Evolutionary conservation across 23 red algal species (phyloP), one percentile per base, ranked within the genome.

Genomic region (Gracilariopsis chorda): DNA sequence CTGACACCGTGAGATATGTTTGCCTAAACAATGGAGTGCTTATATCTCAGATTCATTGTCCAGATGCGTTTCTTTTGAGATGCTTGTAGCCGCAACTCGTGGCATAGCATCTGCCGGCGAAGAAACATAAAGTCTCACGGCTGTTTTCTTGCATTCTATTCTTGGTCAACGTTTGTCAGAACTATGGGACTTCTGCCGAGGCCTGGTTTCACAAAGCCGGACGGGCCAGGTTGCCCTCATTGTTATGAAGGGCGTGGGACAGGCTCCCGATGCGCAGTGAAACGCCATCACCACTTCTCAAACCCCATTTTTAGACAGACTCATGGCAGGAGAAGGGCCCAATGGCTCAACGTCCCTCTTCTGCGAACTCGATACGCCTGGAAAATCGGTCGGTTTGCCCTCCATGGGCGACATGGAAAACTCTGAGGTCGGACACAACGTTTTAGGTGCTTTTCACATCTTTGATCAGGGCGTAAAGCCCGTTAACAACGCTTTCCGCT

Each of bases 391-490:
- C 4, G 94, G 94, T 10, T 62, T 96, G 23, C 94, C 94, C 51
- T 65, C 83, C 19, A 78, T 80, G 64, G 80, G 80, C 20, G 94
- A 91, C 63, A 92, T 96, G 80, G 94, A 88, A 19, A 96, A 96
- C 88, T 84, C 72, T 0, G 94, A 96, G 53, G 94, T 96, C 51
- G 94, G 94, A 40, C 94, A 96, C 48, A 84, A 91, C 32, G 87
- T 88, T 0, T 62, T 96, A 1, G 94, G 94, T 12, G 86, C 94
- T 24, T 87, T 87, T 24, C 86, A 88, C 19, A 57, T 90, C 19
- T 90, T 91, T 73, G 78, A 87, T 68, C 94, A 96, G 46, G 94
- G 87, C 24, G 85, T 79, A 14, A 92, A 91, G 44, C 83, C 83
- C 32, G 88, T 96, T 0, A 90, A 96, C 65, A 72, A 82, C 7